Base-by-base conservation (phyloP, 106 monocot species). In the Dendrobium officinale region DNA sequence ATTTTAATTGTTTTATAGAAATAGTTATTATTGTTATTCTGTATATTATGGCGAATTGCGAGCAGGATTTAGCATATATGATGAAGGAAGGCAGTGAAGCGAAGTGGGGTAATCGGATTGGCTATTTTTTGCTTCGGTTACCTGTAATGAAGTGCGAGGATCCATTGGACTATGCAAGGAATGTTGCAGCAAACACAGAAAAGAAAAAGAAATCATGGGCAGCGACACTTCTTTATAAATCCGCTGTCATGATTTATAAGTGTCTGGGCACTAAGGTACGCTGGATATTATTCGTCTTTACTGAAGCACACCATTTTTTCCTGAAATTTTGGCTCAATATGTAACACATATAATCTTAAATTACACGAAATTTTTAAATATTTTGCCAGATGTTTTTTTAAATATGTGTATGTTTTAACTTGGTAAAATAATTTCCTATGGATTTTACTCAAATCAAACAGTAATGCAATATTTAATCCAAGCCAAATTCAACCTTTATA, bases 141-240 rank as follows among this genome's bases (percentile, higher is more conserved):
- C 37, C 37, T 5, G 84, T 96, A 17, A 81, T 56, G 56, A 51
- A 61, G 16, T 67, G 55, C 0, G 66, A 87, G 0, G 88, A 96
- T 75, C 93, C 93, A 19, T 75, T 96, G 47, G 91, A 91, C 24
- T 96, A 96, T 68, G 73, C 91, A 68, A 83, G 84, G 64, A 83
- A 80, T 9, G 96, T 81, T 17, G 88, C 37, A 37, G 37, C 37
- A 40, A 81, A 86, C 54, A 85, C 81, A 0, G 79, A 88, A 11
- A 80, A 89, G 87, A 96, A 96, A 79, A 93, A 88, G 78, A 83
- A 75, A 20, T 93, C 96, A 4, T 70, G 85, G 24, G 96, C 93
- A 47, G 87, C 88, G 2, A 6, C 90, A 27, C 86, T 86, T 58
- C 81, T 88, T 15, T 91, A 89, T 82, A 31, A 54, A 4, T 66